Evolutionary conservation across 2,329 filamentous ascomycete genomes (phyloP).

Genomic region (Boeremia lycopersici): DNA sequence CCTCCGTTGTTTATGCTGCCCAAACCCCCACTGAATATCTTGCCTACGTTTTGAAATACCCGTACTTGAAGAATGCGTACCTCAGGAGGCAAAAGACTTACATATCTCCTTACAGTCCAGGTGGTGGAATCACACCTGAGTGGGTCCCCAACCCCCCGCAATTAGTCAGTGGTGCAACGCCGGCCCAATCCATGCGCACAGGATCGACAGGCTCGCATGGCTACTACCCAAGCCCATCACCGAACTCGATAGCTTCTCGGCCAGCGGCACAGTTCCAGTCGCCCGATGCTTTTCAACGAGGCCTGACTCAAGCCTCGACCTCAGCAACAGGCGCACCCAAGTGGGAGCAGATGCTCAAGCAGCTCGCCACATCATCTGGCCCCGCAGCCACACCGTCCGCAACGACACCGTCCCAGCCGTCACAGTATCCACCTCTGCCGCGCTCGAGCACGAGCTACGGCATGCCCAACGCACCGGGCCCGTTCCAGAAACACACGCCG

Average conservation of each 20-base stretch:
- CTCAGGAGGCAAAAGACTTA: constrained; percentile 53
- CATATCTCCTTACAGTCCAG: constrained; percentile 54
- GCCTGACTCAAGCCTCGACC: constrained; percentile 39
- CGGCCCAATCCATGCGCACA: constrained; percentile 1
- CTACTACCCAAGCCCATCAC: constrained; percentile 12
- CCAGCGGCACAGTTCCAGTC: constrained; percentile 51
- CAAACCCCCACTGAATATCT: constrained; percentile 48
- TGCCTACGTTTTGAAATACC: constrained; percentile 52
- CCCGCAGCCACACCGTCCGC: constrained; percentile 13
- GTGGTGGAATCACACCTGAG: constrained; percentile 49
- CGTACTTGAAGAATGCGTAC: constrained; percentile 54
- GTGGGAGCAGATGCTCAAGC: constrained; percentile 45
- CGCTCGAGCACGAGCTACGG: constrained; percentile 23
- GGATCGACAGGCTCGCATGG: constrained; percentile 10
- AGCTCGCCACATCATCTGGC: constrained; percentile 32
- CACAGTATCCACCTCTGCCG: constrained; percentile 26
- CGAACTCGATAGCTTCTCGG: constrained; percentile 19
- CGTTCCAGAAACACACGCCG: constrained; percentile 22
- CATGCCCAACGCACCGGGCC: constrained; percentile 19
- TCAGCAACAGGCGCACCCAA: constrained; percentile 30
- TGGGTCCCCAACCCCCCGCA: constrained; percentile 44
- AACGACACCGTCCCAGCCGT: constrained; percentile 16
- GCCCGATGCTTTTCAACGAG: constrained; percentile 52
- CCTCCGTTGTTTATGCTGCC: constrained; percentile 46
- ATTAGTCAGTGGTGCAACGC: constrained; percentile 12